A percentile compares a stretch with the other conserved stretches of the same genome.
These are phyloP conservation scores for Fagopyrum tataricum DNA, from an alignment of 148 eudicot species.

Conservation along the genomic window DNA sequence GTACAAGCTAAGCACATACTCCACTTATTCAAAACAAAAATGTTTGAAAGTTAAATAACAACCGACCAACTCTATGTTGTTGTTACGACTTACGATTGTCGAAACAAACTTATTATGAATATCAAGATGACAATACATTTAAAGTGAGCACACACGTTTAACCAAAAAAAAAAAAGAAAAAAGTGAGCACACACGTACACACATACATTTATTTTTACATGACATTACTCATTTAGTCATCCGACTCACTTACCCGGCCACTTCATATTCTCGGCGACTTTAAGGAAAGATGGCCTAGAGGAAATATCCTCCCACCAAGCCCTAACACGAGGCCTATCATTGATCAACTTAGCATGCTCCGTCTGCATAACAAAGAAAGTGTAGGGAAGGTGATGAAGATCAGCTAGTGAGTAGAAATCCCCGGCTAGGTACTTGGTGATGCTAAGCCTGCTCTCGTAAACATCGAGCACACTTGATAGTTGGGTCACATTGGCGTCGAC, in stretches of 20 bases:
- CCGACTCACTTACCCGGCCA: neutral
- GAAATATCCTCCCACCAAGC: conserved; percentile 39
- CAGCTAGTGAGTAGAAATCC: conserved; percentile 29
- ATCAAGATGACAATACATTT: no score
- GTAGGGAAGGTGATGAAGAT: conserved; percentile 29
- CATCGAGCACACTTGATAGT: conserved; percentile 26
- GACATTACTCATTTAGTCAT: no score
- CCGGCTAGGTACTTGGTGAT: conserved; percentile 33
- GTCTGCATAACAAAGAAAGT: conserved; percentile 26
- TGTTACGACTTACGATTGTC: no score
- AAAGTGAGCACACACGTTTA: no score
- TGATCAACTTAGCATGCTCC: conserved; percentile 22
- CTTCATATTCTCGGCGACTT: conserved; percentile 23
- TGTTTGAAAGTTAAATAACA: no score
- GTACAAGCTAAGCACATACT: no score
- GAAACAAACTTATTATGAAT: no score
- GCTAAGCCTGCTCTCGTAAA: conserved; percentile 23
- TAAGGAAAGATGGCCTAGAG: conserved; percentile 23
- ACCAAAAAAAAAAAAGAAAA: no score
- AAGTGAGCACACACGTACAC: no score
- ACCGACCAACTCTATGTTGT: no score
- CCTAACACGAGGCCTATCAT: conserved; percentile 28
- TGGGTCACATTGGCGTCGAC: conserved; percentile 23
- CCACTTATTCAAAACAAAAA: no score
- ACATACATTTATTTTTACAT: no score